Evolutionary conservation across 768 basidiomycete genomes (phyloP).

Genomic region (Pleurotus giganteus): DNA sequence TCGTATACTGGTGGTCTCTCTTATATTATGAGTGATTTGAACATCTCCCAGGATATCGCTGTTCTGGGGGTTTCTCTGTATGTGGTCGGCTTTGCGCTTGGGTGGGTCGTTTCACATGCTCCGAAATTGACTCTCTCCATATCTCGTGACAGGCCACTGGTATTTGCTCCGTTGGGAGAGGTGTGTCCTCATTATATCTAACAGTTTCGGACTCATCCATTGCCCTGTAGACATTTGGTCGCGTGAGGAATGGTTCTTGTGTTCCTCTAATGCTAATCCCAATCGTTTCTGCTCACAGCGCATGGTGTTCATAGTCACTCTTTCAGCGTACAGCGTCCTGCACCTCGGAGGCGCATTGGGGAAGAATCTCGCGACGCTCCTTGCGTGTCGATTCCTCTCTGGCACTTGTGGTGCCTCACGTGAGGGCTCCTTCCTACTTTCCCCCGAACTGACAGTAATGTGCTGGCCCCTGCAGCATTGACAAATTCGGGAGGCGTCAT

Average conservation of each 20-base stretch:
- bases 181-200: slow-evolving; percentile 26
- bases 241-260: slow-evolving; percentile 32
- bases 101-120: slow-evolving; percentile 30
- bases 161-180: slow-evolving; percentile 62
- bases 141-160: slow-evolving; percentile 33
- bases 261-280: neutral
- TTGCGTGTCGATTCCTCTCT: slow-evolving; percentile 52
- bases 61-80: slow-evolving; percentile 62
- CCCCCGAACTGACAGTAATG: slow-evolving; percentile 7
- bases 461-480: slow-evolving; percentile 36
- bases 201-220: too few relatives aligned
- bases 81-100: slow-evolving; percentile 61
- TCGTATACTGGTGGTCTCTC: slow-evolving; percentile 52
- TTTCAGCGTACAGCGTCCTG: slow-evolving; percentile 47
- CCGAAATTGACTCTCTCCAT: neutral
- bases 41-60: slow-evolving; percentile 48
- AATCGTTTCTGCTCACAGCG: slow-evolving; percentile 31
- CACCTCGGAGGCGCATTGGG: slow-evolving; percentile 54
- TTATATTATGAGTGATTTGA: slow-evolving; percentile 42
- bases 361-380: slow-evolving; percentile 44
- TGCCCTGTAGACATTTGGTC: slow-evolving; percentile 47
- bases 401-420: slow-evolving; percentile 60
- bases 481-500: slow-evolving; percentile 60
- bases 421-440: slow-evolving; percentile 23
- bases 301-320: slow-evolving; percentile 51